These are phyloP conservation scores for Saturnispora serradocipensis DNA, from an alignment of 805 yeast genomes.

Conservation along the genomic window DNA sequence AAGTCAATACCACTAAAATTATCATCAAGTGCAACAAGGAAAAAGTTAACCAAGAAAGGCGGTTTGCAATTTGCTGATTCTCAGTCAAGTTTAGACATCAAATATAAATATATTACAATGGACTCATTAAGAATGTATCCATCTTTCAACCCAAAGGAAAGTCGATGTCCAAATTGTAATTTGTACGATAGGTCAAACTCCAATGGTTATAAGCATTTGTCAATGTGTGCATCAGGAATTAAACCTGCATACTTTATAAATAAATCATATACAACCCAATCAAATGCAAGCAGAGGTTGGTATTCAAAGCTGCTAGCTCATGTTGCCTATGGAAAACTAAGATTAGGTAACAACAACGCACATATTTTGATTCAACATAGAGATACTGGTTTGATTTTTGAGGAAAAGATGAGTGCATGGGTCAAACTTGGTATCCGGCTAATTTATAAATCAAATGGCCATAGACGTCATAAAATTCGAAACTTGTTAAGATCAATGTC, in stretches of 20 bases:
- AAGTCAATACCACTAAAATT: slow-evolving; percentile 8
- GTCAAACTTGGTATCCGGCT: slow-evolving; percentile 82
- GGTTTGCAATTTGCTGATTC: not conserved
- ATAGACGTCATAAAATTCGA: slow-evolving; percentile 40
- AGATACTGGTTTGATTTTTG: slow-evolving; percentile 76
- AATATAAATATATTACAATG: slow-evolving; percentile 11
- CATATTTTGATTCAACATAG: slow-evolving; percentile 92
- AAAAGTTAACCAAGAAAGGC: slow-evolving; percentile 8
- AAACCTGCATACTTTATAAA: slow-evolving; percentile 22
- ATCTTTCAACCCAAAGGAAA: slow-evolving; percentile 30
- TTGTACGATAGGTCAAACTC: slow-evolving; percentile 43
- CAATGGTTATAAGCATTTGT: slow-evolving; percentile 77
- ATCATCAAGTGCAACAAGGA: slow-evolving; percentile 3
- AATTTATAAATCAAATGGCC: slow-evolving; percentile 64
- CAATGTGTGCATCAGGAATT: slow-evolving; percentile 58
- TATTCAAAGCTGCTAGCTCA: slow-evolving; percentile 74
- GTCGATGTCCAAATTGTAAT: slow-evolving; percentile 78
- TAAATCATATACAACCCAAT: slow-evolving; percentile 66
- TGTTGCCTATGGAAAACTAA: slow-evolving; percentile 80
- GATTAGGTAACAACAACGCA: slow-evolving; percentile 83
- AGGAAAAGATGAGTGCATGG: slow-evolving; percentile 85
- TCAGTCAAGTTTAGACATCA: slow-evolving; percentile 10
- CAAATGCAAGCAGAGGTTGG: slow-evolving; percentile 83
- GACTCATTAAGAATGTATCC: not conserved
- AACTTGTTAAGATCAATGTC: slow-evolving; percentile 56